Base-by-base conservation (phyloP, 2,329 filamentous ascomycete species). In the Sporothrix brunneoviolacea region DNA sequence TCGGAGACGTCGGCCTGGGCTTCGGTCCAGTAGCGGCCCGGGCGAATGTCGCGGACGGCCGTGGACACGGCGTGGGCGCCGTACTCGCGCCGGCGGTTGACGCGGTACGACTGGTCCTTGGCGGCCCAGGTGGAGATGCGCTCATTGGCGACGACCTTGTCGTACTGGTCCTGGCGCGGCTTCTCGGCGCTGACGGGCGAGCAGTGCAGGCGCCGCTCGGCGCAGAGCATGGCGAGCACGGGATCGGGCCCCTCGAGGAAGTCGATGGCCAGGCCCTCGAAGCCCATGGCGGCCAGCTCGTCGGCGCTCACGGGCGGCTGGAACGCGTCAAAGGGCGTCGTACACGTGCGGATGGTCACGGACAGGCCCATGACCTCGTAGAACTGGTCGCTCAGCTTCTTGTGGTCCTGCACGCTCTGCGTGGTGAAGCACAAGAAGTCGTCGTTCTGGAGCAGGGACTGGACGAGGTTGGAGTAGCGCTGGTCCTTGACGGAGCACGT, bases 211-310 rank as follows among this genome's bases (percentile, higher is more conserved):
- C 71, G 76, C 52, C 77, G 80, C 58, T 87, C 84, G 12, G 82
- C 77, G 65, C 90, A 96, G 19, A 98, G 77, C 86, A 95, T 93
- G 7, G 88, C 85, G 30, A 97, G 70, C 2, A 98, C 88, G 2
- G 87, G 78, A 1, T 84, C 82, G 0, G 94, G 94, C 0, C 91
- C 93, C 30, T 83, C 76, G 6, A 98, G 63, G 52, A 79, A 88
- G 61, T 97, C 86, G 22, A 87, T 74, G 1, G 89, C 83, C 70
- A 86, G 95, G 2, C 84, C 83, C 56, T 94, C 85, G 44, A 98
- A 79, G 0, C 89, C 89, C 65, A 81, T 52, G 36, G 60, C 53
- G 47, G 61, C 61, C 50, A 89, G 66, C 47, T 88, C 72, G 8
- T 81, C 72, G 6, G 63, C 58, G 1, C 76, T 68, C 5, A 88